Percentiles rank a stretch among this genome's conserved stretches.
Conservation (phyloP, 164 flowering plant genomes). For the Magnolia kwangsiensis region DNA sequence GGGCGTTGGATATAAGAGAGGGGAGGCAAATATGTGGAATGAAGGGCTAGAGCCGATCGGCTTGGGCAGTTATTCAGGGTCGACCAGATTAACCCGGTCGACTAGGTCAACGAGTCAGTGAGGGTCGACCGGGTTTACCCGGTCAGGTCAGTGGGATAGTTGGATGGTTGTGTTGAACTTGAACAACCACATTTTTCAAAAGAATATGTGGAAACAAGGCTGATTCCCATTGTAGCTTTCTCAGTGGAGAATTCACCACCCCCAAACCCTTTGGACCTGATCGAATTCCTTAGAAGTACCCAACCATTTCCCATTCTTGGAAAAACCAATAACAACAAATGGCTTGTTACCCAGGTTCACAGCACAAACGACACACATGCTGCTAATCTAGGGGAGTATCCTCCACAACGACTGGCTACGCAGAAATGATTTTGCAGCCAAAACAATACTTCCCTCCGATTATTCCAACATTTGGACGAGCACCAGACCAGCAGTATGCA, state of each 20-base stretch:
- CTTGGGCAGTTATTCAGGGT: too few species aligned
- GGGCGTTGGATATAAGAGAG: too few species aligned
- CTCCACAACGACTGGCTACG: constrained; percentile 50
- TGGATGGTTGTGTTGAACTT: too few species aligned
- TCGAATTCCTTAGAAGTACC: constrained; percentile 47
- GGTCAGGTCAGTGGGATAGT: too few species aligned
- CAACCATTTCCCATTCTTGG: constrained; percentile 61
- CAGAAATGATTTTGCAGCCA: constrained; percentile 51
- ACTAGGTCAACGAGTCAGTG: too few species aligned
- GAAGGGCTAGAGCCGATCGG: too few species aligned
- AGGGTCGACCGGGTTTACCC: too few species aligned
- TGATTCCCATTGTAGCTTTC: constrained; percentile 34
- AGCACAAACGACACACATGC: constrained; percentile 54
- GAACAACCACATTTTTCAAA: constrained; percentile 58
- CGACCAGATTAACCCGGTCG: too few species aligned
- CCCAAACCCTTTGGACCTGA: constrained; percentile 40
- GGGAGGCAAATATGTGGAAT: too few species aligned
- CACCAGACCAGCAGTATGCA: constrained; percentile 79
- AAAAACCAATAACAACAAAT: constrained; percentile 43
- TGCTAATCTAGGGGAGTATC: constrained; percentile 52
- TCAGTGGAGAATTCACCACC: constrained; percentile 29
- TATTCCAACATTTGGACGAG: constrained; percentile 55
- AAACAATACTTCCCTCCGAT: constrained; percentile 60
- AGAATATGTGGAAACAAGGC: constrained; percentile 61
- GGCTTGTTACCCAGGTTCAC: constrained; percentile 51